Conservation (phyloP, 73 alveolate species). For the Urostyla sp. region DNA sequence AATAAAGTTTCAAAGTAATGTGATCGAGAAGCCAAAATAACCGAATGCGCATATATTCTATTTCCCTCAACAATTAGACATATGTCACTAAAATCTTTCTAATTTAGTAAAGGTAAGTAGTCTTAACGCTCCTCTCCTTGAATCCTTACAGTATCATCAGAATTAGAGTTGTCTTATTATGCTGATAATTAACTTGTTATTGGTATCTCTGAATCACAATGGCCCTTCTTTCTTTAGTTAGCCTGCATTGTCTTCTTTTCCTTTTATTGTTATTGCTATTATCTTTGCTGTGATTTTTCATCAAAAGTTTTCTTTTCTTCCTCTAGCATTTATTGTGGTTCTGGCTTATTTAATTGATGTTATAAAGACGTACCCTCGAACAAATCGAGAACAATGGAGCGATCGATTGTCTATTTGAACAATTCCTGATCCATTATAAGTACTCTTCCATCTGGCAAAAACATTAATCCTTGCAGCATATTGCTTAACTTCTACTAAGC, state of each 20-base stretch:
- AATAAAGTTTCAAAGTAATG: conserved; percentile 71
- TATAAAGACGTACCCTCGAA: conserved; percentile 45
- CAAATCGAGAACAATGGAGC: conserved; percentile 66
- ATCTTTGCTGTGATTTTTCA: background rate
- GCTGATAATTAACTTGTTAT: background rate
- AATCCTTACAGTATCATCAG: background rate
- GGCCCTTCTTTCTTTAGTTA: conserved; percentile 26
- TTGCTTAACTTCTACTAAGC: conserved; percentile 8
- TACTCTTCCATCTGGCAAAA: conserved; percentile 82
- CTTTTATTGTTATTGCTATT: background rate
- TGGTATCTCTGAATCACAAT: background rate
- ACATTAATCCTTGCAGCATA: conserved; percentile 69
- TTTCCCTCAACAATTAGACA: conserved; percentile 68
- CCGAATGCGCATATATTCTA: conserved; percentile 62
- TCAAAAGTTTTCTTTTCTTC: background rate
- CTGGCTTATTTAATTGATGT: background rate
- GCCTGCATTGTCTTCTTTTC: conserved; percentile 6
- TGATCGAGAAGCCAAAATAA: conserved; percentile 66
- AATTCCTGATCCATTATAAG: conserved; percentile 61
- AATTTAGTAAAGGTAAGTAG: conserved; percentile 53
- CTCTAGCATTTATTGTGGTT: background rate
- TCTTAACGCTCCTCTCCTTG: background rate
- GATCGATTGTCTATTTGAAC: conserved; percentile 53
- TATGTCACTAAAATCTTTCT: conserved; percentile 68
- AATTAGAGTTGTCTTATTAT: background rate